These are phyloP conservation scores for Talaromyces thailandensis DNA, from an alignment of 495 filamentous ascomycete species.

Conservation along the genomic window DNA sequence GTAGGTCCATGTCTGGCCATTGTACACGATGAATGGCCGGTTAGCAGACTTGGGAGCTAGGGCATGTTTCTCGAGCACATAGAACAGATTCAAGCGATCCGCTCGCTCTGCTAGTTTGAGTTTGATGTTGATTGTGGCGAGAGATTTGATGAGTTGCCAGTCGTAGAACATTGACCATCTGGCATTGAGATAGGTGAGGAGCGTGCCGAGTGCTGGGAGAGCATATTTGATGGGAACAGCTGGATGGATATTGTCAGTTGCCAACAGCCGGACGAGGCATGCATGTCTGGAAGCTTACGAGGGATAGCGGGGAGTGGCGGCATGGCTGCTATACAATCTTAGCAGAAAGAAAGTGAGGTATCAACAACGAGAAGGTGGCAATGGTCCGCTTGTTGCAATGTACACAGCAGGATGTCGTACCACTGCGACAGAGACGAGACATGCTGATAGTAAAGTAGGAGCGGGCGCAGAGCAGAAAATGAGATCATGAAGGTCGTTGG, in stretches of 20 bases:
- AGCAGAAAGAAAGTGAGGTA: background rate
- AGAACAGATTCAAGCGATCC: conserved; percentile 68
- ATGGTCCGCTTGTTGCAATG: background rate
- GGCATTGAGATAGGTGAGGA: conserved; percentile 76
- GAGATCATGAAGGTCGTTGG: background rate
- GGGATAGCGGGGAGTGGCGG: conserved; percentile 10
- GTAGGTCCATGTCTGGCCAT: conserved; percentile 71
- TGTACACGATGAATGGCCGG: conserved; percentile 60
- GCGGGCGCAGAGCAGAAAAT: background rate
- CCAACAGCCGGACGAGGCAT: conserved; percentile 2
- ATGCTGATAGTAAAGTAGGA: background rate
- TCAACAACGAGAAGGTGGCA: background rate
- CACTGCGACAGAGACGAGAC: background rate
- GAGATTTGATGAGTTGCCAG: conserved; percentile 38
- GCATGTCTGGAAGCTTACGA: conserved; percentile 7
- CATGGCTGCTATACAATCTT: background rate
- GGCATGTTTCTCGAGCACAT: conserved; percentile 64
- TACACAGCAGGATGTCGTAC: background rate
- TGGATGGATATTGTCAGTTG: conserved; percentile 6
- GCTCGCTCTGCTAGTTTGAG: conserved; percentile 35
- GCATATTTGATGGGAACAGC: conserved; percentile 41
- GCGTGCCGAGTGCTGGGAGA: conserved; percentile 56
- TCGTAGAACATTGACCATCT: conserved; percentile 62
- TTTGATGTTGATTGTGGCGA: conserved; percentile 33
- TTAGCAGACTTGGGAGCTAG: conserved; percentile 44